Conservation (phyloP, 164 flowering plant genomes). For the Platanus orientalis region DNA sequence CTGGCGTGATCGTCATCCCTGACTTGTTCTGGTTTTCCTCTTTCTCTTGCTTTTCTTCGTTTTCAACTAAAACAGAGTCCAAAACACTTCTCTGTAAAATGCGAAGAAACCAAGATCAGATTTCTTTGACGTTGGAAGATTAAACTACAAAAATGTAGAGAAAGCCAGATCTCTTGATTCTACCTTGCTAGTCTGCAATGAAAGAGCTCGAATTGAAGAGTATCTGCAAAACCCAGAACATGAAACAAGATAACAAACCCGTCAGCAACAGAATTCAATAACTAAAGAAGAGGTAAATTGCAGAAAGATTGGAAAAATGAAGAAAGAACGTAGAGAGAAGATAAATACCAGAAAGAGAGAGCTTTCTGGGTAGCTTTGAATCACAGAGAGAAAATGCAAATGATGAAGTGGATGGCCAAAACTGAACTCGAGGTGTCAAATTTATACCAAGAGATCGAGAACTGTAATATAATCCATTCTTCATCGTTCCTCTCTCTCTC, state of each 20-base stretch:
- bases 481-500: slow-evolving; percentile 1
- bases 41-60: slow-evolving; percentile 13
- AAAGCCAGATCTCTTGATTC: not conserved
- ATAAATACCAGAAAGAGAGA: slow-evolving; percentile 13
- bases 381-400: not conserved
- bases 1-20: slow-evolving; percentile 73
- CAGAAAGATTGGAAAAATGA: not conserved
- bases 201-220: slow-evolving; percentile 4
- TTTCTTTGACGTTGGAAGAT: not conserved
- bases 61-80: slow-evolving; percentile 2
- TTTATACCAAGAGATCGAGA: slow-evolving; percentile 8
- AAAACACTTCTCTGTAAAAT: slow-evolving; percentile 23
- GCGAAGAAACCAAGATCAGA: slow-evolving; percentile 1
- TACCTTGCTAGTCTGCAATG: slow-evolving; percentile 29
- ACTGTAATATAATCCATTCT: not conserved
- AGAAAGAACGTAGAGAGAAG: slow-evolving; percentile 7
- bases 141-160: no score
- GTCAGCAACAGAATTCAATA: slow-evolving; percentile 5
- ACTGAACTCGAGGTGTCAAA: not conserved
- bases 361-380: not conserved
- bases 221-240: slow-evolving; percentile 27
- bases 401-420: slow-evolving; percentile 2
- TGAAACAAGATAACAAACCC: slow-evolving; percentile 18
- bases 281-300: not conserved
- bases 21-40: slow-evolving; percentile 6